These are phyloP conservation scores for Fusarium tricinctum DNA, from an alignment of 2,329 filamentous ascomycete species.

Conservation along the genomic window DNA sequence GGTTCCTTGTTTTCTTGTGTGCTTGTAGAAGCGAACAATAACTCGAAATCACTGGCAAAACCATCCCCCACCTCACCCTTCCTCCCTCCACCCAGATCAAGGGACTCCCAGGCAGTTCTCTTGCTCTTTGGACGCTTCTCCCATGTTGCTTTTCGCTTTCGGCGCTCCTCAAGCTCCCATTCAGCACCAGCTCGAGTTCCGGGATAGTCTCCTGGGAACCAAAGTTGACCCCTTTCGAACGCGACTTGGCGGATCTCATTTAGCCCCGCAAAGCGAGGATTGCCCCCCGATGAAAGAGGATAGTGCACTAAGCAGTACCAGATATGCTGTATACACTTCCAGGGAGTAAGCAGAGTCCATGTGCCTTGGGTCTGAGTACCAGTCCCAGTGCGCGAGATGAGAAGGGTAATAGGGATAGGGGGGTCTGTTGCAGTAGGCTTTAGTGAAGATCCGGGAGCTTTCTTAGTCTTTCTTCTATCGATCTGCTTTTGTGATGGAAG, in stretches of 20 bases:
- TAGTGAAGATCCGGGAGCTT: slow-evolving; percentile 73
- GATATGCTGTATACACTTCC: slow-evolving; percentile 87
- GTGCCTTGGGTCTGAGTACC: slow-evolving; percentile 71
- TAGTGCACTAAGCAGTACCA: slow-evolving; percentile 91
- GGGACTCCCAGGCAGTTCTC: slow-evolving; percentile 78
- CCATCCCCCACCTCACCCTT: slow-evolving; percentile 88
- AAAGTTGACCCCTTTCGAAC: slow-evolving; percentile 83
- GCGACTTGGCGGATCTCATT: slow-evolving; percentile 83
- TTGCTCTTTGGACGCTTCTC: slow-evolving; percentile 85
- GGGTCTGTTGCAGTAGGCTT: slow-evolving; percentile 73
- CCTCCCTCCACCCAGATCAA: slow-evolving; percentile 79
- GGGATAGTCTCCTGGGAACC: slow-evolving; percentile 89
- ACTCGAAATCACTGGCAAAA: slow-evolving; percentile 87
- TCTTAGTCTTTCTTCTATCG: slow-evolving; percentile 78
- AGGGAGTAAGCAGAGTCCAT: slow-evolving; percentile 89
- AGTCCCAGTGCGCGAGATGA: slow-evolving; percentile 68
- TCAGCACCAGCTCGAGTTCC: slow-evolving; percentile 82
- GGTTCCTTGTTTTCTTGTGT: slow-evolving; percentile 26
- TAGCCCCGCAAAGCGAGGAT: slow-evolving; percentile 85
- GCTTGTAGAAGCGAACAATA: slow-evolving; percentile 64
- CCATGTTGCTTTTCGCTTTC: slow-evolving; percentile 85
- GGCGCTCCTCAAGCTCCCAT: slow-evolving; percentile 78
- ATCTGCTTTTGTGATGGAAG: slow-evolving; percentile 83
- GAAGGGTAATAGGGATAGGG: slow-evolving; percentile 80
- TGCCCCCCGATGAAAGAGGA: slow-evolving; percentile 82